phyloP scores from a whole-genome alignment of 2,329 filamentous ascomycete species.

The Verruconis gallopava region DNA sequence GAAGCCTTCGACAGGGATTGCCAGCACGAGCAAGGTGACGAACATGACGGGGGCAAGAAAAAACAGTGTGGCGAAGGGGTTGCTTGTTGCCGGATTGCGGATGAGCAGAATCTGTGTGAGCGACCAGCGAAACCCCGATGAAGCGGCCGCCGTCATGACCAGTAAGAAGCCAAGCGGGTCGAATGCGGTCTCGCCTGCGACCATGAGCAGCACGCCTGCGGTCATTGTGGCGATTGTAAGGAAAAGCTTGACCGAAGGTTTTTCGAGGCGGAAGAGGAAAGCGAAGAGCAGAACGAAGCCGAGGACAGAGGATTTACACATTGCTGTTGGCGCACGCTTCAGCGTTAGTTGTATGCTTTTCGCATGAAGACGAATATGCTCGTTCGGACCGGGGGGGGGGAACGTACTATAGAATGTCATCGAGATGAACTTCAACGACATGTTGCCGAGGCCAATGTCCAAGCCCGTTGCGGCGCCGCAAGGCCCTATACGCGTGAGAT shows the following conservation, averaged over 20 bases:
- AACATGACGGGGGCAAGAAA: slow-evolving; percentile 99
- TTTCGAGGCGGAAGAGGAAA: slow-evolving; percentile 83
- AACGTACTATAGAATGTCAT: slow-evolving; percentile 74
- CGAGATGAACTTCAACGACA: slow-evolving; percentile 88
- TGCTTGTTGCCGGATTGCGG: slow-evolving; percentile 85
- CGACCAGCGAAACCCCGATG: slow-evolving; percentile 95
- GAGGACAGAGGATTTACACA: slow-evolving; percentile 96
- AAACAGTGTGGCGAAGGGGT: slow-evolving; percentile 94
- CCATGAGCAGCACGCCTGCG: slow-evolving; percentile 91
- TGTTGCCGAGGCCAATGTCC: slow-evolving; percentile 93
- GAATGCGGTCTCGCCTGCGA: slow-evolving; percentile 87
- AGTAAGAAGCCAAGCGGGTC: slow-evolving; percentile 75
- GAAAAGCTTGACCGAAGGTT: slow-evolving; percentile 72
- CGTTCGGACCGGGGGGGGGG: background rate
- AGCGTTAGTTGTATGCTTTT: too few species aligned
- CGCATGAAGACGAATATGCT: too few species aligned
- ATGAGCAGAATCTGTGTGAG: slow-evolving; percentile 93
- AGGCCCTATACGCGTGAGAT: slow-evolving; percentile 79
- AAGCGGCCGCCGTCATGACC: slow-evolving; percentile 86
- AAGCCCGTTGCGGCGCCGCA: slow-evolving; percentile 87
- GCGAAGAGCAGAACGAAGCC: slow-evolving; percentile 93
- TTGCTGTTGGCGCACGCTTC: slow-evolving; percentile 75
- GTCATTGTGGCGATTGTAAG: slow-evolving; percentile 88
- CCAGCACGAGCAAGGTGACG: slow-evolving; percentile 61
- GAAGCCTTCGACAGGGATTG: slow-evolving; percentile 76